Evolutionary conservation across 306 rosid species (phyloP).

Genomic region (Biancaea sappan): DNA sequence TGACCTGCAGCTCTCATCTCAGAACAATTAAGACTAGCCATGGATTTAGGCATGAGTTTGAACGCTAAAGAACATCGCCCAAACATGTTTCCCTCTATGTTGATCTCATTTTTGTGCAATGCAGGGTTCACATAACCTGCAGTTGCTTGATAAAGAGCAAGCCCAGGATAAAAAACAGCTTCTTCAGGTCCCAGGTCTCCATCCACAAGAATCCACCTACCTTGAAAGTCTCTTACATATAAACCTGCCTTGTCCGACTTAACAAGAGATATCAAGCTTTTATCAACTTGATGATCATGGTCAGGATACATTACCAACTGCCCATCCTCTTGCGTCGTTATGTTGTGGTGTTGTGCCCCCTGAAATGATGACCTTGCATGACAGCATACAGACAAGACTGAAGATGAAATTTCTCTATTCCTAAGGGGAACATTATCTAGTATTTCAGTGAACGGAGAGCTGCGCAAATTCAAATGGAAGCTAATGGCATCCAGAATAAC

Average conservation of each 20-base stretch:
- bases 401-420: constrained; percentile 82
- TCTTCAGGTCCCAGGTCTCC: constrained; percentile 95
- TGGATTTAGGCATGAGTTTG: constrained; percentile 90
- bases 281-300: constrained; percentile 83
- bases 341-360: constrained; percentile 75
- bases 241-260: constrained; percentile 88
- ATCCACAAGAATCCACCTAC: constrained; percentile 90
- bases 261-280: constrained; percentile 83
- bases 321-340: constrained; percentile 80
- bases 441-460: constrained; percentile 82
- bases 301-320: constrained; percentile 80
- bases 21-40: constrained; percentile 87
- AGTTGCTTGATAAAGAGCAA: constrained; percentile 95
- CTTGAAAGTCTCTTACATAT: constrained; percentile 80
- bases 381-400: constrained; percentile 95
- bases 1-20: constrained; percentile 98
- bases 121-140: constrained; percentile 98
- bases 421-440: constrained; percentile 90
- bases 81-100: constrained; percentile 71
- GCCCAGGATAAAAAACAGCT: constrained; percentile 92
- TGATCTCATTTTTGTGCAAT: constrained; percentile 69
- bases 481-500: constrained; percentile 84
- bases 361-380: constrained; percentile 87
- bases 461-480: constrained; percentile 83
- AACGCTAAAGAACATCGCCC: constrained; percentile 86